Conservation (phyloP, 139 green algal genomes). For the Coccomyxa sp. region DNA sequence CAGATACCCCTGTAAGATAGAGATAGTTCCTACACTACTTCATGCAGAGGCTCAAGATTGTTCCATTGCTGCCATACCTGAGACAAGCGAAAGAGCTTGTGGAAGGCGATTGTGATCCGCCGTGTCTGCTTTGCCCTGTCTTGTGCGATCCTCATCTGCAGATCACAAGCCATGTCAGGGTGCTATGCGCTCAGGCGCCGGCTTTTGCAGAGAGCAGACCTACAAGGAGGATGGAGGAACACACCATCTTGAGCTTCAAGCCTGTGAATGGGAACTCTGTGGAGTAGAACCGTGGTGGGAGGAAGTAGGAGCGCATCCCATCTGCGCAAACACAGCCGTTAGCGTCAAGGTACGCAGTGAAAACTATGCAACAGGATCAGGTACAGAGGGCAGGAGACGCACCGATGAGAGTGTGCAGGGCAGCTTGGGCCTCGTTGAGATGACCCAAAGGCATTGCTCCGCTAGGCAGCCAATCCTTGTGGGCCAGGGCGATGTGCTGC, state of each 20-base stretch:
- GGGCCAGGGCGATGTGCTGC: constrained; percentile 31
- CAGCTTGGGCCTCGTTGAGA: neutral
- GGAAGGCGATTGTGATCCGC: constrained; percentile 21
- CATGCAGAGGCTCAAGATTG: neutral
- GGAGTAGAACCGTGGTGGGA: constrained; percentile 47
- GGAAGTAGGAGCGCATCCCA: constrained; percentile 45
- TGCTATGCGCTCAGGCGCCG: neutral
- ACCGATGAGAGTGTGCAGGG: constrained; percentile 17
- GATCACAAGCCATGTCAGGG: neutral
- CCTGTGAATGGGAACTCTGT: constrained; percentile 41
- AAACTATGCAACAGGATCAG: neutral
- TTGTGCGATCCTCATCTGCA: constrained; percentile 22
- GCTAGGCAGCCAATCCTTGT: constrained; percentile 38
- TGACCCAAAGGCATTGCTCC: neutral
- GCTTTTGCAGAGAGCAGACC: neutral
- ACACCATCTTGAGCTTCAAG: constrained; percentile 38
- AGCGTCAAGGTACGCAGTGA: neutral
- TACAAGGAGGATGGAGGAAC: neutral
- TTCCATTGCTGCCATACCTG: neutral
- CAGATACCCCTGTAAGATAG: neutral
- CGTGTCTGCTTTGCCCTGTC: constrained; percentile 16
- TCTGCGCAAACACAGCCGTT: constrained; percentile 19
- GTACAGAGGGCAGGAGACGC: neutral
- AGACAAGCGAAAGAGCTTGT: constrained; percentile 13
- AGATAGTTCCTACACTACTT: neutral